Percentiles rank a stretch among this genome's conserved stretches.
These are phyloP conservation scores for Pyrenophora seminiperda DNA, from an alignment of 2,329 filamentous ascomycete genomes.

Conservation along the genomic window DNA sequence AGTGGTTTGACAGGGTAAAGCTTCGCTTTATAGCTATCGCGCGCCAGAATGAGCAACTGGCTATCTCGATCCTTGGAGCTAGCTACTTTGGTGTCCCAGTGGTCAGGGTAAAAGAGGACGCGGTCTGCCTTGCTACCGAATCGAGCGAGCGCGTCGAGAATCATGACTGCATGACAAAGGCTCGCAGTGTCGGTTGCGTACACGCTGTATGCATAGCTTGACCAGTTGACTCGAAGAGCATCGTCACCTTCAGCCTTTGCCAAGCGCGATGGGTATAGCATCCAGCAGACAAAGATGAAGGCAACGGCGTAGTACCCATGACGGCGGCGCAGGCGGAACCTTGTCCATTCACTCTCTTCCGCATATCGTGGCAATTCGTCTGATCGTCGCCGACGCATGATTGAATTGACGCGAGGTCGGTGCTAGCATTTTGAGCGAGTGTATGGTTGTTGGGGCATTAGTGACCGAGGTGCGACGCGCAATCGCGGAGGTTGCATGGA, in stretches of 20 bases:
- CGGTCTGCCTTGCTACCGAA: slow-evolving; percentile 54
- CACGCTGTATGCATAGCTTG: slow-evolving; percentile 50
- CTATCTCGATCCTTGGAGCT: slow-evolving; percentile 46
- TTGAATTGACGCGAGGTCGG: slow-evolving; percentile 13
- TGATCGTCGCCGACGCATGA: slow-evolving; percentile 43
- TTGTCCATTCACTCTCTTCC: slow-evolving; percentile 17
- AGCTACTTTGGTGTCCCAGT: slow-evolving; percentile 44
- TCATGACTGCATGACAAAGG: slow-evolving; percentile 53
- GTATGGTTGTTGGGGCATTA: background rate
- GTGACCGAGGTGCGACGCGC: slow-evolving; percentile 6
- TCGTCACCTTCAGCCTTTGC: slow-evolving; percentile 11
- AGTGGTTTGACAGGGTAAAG: slow-evolving; percentile 55
- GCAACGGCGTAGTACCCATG: slow-evolving; percentile 34
- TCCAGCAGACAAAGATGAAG: slow-evolving; percentile 37
- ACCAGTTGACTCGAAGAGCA: slow-evolving; percentile 43
- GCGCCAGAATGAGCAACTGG: slow-evolving; percentile 56
- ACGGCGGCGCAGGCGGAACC: slow-evolving; percentile 37
- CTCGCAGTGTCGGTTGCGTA: slow-evolving; percentile 52
- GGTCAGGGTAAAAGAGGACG: slow-evolving; percentile 52
- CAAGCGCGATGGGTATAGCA: slow-evolving; percentile 29
- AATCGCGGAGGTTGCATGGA: slow-evolving; percentile 5
- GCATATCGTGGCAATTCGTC: slow-evolving; percentile 43
- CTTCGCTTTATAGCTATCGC: slow-evolving; percentile 56
- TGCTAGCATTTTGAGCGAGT: slow-evolving; percentile 13
- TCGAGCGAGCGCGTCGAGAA: slow-evolving; percentile 51